These are phyloP conservation scores for Malus orientalis DNA, from an alignment of 306 rosid species.

Conservation along the genomic window DNA sequence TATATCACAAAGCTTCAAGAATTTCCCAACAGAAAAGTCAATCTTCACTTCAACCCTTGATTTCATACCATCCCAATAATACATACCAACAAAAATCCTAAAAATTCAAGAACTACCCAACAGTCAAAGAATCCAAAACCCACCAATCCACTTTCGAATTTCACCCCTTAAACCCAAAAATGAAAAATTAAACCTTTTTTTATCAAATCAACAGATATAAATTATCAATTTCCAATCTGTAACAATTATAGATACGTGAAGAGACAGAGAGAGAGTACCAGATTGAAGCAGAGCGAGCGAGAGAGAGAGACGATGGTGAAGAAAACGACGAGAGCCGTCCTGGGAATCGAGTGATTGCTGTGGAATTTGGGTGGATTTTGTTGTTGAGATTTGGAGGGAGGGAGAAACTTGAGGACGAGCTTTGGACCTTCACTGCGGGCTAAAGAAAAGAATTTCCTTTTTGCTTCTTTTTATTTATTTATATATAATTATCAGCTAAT, in stretches of 20 bases:
- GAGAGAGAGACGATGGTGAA: not conserved
- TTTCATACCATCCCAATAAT: not conserved
- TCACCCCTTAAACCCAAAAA: conserved; percentile 17
- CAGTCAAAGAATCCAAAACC: conserved; percentile 15
- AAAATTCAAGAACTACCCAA: conserved; percentile 10
- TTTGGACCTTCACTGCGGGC: conserved; percentile 11
- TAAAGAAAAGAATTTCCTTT: conserved; percentile 21
- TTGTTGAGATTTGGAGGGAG: conserved; percentile 3
- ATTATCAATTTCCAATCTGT: not conserved
- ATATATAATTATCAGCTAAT: not conserved
- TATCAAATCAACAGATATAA: not conserved
- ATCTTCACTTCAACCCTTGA: not conserved
- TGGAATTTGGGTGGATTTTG: not conserved
- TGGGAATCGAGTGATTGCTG: not conserved
- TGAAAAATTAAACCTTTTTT: not conserved
- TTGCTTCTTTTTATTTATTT: not conserved
- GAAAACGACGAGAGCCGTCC: not conserved
- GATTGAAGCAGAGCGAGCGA: not conserved
- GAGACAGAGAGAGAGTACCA: conserved; percentile 2
- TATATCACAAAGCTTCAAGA: not conserved
- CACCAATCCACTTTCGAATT: conserved; percentile 4
- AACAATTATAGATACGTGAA: not conserved
- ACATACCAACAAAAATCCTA: not conserved
- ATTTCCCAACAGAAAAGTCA: not conserved
- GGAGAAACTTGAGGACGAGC: not conserved